phyloP scores from a whole-genome alignment of 2,329 filamentous ascomycete species.

The Botryotinia globosa region DNA sequence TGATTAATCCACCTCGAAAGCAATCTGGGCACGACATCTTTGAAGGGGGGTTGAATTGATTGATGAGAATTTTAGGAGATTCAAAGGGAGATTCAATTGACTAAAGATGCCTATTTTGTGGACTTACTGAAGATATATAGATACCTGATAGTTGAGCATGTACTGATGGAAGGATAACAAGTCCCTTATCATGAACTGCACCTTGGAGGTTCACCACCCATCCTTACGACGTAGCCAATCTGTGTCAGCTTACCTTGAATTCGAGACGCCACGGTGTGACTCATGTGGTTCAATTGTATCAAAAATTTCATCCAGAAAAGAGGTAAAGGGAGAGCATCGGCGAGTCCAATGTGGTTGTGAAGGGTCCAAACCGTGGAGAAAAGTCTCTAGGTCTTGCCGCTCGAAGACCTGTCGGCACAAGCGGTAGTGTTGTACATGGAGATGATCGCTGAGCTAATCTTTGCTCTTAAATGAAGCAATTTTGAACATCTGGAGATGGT shows the following conservation, averaged over 20 bases:
- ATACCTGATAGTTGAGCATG: background rate
- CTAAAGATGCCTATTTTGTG: background rate
- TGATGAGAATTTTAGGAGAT: background rate
- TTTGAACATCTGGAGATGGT: background rate
- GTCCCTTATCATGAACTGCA: background rate
- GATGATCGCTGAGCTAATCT: background rate
- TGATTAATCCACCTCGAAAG: slow-evolving; percentile 42
- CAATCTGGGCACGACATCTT: slow-evolving; percentile 34
- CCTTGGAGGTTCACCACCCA: background rate
- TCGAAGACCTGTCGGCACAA: background rate
- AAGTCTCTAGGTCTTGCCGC: background rate
- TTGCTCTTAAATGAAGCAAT: background rate
- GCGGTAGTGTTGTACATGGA: background rate
- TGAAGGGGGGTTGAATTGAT: background rate
- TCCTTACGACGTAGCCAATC: background rate
- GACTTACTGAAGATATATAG: background rate
- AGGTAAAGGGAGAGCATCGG: background rate
- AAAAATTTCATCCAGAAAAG: background rate
- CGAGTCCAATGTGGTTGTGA: background rate
- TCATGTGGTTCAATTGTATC: background rate
- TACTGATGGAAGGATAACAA: background rate
- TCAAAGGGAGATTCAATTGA: background rate
- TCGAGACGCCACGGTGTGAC: background rate
- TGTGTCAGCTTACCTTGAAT: background rate
- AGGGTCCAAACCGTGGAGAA: background rate